Conservation (phyloP, 345 rosid genomes). For the Corymbia maculata region DNA sequence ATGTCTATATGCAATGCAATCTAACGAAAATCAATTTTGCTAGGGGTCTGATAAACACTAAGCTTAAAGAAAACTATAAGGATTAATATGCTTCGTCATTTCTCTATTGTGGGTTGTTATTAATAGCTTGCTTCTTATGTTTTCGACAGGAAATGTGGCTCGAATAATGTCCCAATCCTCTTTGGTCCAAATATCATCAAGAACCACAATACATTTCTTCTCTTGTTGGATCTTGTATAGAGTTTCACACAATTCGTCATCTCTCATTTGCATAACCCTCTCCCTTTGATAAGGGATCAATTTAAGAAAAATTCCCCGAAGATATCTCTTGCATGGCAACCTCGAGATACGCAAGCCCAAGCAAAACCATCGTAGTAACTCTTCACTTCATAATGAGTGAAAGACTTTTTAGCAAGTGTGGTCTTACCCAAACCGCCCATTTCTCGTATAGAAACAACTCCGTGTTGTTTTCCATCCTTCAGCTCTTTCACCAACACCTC, state of each 20-base stretch:
- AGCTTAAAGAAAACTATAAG: neutral
- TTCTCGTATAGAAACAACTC: conserved; percentile 21
- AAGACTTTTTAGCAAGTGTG: conserved; percentile 26
- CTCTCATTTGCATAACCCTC: conserved; percentile 14
- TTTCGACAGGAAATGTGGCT: conserved; percentile 5
- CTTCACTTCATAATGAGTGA: conserved; percentile 4
- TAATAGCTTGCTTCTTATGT: conserved; percentile 23
- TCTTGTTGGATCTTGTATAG: conserved; percentile 1
- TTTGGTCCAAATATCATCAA: conserved; percentile 29
- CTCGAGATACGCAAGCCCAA: conserved; percentile 29
- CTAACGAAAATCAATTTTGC: no score
- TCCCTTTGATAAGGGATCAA: conserved; percentile 14
- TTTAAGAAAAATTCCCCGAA: conserved; percentile 16
- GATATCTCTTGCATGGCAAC: conserved; percentile 13
- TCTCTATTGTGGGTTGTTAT: conserved; percentile 28
- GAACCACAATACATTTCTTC: conserved; percentile 16
- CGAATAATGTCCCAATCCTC: conserved; percentile 21
- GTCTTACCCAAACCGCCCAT: conserved; percentile 56
- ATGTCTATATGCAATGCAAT: no score
- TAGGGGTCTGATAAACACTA: neutral
- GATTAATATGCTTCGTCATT: conserved; percentile 7
- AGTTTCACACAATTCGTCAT: conserved; percentile 13
- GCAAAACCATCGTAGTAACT: conserved; percentile 14
- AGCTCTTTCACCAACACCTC: conserved; percentile 5
- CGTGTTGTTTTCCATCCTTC: neutral